Evolutionary conservation across 2,329 filamentous ascomycete genomes (phyloP).

Genomic region (Akanthomyces muscarius): DNA sequence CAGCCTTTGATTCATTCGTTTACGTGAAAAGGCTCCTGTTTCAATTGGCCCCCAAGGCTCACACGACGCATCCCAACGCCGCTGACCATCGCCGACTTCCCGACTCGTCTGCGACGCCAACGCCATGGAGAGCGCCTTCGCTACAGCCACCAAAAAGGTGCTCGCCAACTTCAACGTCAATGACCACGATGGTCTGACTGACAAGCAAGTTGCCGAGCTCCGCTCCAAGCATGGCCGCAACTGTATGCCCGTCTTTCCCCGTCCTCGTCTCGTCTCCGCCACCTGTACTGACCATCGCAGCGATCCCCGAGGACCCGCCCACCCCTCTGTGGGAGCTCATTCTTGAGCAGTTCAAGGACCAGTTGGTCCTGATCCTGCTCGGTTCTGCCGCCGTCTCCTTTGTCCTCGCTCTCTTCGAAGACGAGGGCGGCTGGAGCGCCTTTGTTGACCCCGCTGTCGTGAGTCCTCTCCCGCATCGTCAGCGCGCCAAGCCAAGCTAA

Average conservation of each 20-base stretch:
- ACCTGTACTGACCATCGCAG: slow-evolving; percentile 31
- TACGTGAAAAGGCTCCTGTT: neutral
- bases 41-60: slow-evolving; percentile 11
- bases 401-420: slow-evolving; percentile 86
- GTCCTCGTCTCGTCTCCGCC: neutral
- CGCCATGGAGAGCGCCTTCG: slow-evolving; percentile 61
- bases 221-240: slow-evolving; percentile 62
- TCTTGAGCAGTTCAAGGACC: slow-evolving; percentile 98
- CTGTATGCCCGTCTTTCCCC: slow-evolving; percentile 42
- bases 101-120: slow-evolving; percentile 21
- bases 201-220: slow-evolving; percentile 53
- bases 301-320: slow-evolving; percentile 79
- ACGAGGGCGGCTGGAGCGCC: slow-evolving; percentile 89
- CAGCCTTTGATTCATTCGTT: slow-evolving; percentile 13
- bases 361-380: slow-evolving; percentile 91
- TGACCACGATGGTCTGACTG: slow-evolving; percentile 50
- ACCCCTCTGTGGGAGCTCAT: slow-evolving; percentile 96
- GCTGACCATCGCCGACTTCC: neutral
- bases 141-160: slow-evolving; percentile 54
- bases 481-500: slow-evolving; percentile 7
- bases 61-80: neutral
- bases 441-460: slow-evolving; percentile 96
- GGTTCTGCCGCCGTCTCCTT: slow-evolving; percentile 93
- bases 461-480: slow-evolving; percentile 39
- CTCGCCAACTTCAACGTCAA: slow-evolving; percentile 56